Evolutionary conservation across 1,139 yeast genomes (phyloP).

Genomic region (Wickerhamomyces sp.): DNA sequence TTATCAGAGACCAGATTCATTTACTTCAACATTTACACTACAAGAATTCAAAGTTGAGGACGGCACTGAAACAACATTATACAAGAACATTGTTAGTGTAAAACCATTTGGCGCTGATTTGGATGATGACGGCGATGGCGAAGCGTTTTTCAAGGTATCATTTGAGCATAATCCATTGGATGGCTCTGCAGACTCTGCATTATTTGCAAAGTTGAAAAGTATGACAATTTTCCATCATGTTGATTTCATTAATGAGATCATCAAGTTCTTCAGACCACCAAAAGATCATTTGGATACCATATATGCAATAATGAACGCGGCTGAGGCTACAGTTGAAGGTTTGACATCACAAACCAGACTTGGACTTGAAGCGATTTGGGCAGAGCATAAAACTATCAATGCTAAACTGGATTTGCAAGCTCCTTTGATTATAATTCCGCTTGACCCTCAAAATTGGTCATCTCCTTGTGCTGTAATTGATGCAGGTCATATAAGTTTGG

Average conservation of each 20-base stretch:
- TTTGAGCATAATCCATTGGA: slow-evolving; percentile 88
- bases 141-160: slow-evolving; percentile 75
- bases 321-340: slow-evolving; percentile 93
- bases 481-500: slow-evolving; percentile 90
- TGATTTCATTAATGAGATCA: slow-evolving; percentile 69
- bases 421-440: slow-evolving; percentile 85
- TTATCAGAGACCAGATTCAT: slow-evolving; percentile 77
- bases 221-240: slow-evolving; percentile 90
- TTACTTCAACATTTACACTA: slow-evolving; percentile 64
- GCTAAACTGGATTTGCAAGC: slow-evolving; percentile 88
- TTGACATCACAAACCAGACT: slow-evolving; percentile 84
- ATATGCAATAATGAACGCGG: slow-evolving; percentile 90
- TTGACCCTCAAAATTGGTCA: slow-evolving; percentile 72
- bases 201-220: slow-evolving; percentile 73
- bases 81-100: slow-evolving; percentile 86
- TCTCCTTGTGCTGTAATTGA: slow-evolving; percentile 91
- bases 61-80: slow-evolving; percentile 68
- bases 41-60: slow-evolving; percentile 85
- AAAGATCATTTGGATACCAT: slow-evolving; percentile 81
- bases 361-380: slow-evolving; percentile 89
- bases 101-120: slow-evolving; percentile 48
- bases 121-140: slow-evolving; percentile 19
- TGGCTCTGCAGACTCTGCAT: slow-evolving; percentile 72
- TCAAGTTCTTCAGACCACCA: slow-evolving; percentile 81
- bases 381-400: slow-evolving; percentile 88